Conservation (phyloP, 2,329 filamentous ascomycete genomes). For the Raffaelea albimanens region DNA sequence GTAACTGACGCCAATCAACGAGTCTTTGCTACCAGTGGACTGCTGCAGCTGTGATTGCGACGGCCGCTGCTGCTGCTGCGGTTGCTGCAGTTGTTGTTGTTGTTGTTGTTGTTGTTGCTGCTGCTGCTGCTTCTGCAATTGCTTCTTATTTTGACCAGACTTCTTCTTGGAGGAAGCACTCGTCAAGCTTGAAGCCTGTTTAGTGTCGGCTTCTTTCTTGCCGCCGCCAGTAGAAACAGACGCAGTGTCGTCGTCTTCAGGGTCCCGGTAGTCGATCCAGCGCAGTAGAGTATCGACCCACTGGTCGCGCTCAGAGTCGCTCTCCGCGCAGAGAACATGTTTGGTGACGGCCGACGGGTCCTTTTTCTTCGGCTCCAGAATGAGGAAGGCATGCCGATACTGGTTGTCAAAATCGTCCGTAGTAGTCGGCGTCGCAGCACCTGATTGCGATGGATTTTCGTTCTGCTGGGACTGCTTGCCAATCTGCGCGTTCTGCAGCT, state of each 20-base stretch:
- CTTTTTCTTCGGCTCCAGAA: constrained; percentile 93
- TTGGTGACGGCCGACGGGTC: constrained; percentile 81
- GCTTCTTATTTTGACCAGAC: constrained; percentile 18
- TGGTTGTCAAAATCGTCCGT: constrained; percentile 82
- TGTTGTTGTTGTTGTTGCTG: constrained; percentile 18
- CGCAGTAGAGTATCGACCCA: constrained; percentile 88
- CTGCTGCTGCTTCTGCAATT: constrained; percentile 17
- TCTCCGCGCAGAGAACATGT: constrained; percentile 93
- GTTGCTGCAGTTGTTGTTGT: constrained; percentile 2
- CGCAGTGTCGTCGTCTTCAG: constrained; percentile 40
- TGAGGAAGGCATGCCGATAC: constrained; percentile 91
- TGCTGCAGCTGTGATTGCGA: constrained; percentile 29
- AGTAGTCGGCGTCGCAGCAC: constrained; percentile 19
- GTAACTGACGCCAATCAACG: constrained; percentile 49
- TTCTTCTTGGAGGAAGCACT: constrained; percentile 29
- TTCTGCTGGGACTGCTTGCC: constrained; percentile 73
- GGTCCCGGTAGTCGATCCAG: constrained; percentile 71
- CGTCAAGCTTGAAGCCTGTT: neutral
- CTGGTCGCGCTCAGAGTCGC: constrained; percentile 79
- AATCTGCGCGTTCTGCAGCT: constrained; percentile 82
- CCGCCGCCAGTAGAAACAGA: constrained; percentile 11
- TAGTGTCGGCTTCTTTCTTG: constrained; percentile 22
- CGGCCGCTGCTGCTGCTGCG: constrained; percentile 30
- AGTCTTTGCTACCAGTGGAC: constrained; percentile 26
- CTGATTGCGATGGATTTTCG: constrained; percentile 50